Evolutionary conservation across 495 filamentous ascomycete species (phyloP), one percentile per base, ranked within the genome.

Genomic region (Echria macrotheca): DNA sequence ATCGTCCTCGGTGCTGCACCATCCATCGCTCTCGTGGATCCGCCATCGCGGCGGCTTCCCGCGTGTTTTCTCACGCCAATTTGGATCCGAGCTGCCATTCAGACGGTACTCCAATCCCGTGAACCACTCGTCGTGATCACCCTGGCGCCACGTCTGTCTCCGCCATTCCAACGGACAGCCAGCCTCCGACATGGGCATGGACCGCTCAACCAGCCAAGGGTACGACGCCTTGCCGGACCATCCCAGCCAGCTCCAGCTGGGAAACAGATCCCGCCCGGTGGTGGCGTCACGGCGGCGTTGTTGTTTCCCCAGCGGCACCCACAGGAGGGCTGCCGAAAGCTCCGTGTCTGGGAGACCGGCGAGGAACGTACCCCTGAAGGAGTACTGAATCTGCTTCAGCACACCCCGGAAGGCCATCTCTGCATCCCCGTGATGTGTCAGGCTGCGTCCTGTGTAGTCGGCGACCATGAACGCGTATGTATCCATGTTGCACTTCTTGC

Each of bases 221-320:
- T 41, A 41, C 2, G 38, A 17, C 8, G 17, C 38, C 10, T 41
- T 17, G 3, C 38, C 21, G 11, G 24, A n/a, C 38, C 38, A 41
- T 5, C 38, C 38, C 10, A 41, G 38, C 38, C 38, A 41, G 11
- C 38, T 41, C 38, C 38, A 41, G 38, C 38, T 41, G 6, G 38
- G 38, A 22, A 41, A 41, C 5, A 41, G 38, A 1, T 17, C 18
- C 6, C 21, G 38, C 6, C 19, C 2, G 1, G 38, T 41, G 17
- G 22, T 22, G 38, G 38, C 6, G n/a, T 17, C 14, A 4, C 4
- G 35, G 15, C 35, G 35, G 2, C 35, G 35, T 17, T 18, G 35
- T 18, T 37, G 35, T 6, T 14, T 2, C 5, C 35, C 35, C 6
- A 37, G 17, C 8, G 35, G 35, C n/a, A 37, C 35, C 35, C 35